phyloP scores from a whole-genome alignment of 192 early-diverging fungal genomes.

The Lobosporangium transversale region DNA sequence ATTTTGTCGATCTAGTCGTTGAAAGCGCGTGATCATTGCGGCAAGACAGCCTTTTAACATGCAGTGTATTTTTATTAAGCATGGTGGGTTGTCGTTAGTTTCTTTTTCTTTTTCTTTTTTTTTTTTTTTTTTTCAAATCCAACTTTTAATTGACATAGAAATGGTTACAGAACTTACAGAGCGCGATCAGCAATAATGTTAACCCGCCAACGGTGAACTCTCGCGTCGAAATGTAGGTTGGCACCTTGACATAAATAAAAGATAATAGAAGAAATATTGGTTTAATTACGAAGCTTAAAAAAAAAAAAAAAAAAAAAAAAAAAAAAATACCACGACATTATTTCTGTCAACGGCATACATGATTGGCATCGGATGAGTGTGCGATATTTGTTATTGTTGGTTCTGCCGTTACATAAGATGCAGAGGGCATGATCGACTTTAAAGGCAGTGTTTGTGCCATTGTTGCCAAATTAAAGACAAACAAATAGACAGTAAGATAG shows the following conservation, averaged over 20 bases:
- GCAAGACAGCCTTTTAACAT: constrained; percentile 21
- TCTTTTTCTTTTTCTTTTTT: neutral
- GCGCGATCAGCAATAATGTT: constrained; percentile 16
- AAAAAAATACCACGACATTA: no score
- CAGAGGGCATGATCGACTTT: constrained; percentile 1
- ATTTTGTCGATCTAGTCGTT: neutral
- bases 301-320: no score
- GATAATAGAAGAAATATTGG: no score
- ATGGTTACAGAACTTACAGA: no score
- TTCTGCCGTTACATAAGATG: constrained; percentile 16
- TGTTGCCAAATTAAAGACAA: no score
- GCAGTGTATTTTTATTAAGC: neutral
- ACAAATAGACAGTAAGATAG: no score
- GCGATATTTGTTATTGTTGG: constrained; percentile 18
- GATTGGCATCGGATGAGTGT: neutral
- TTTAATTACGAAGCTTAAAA: no score
- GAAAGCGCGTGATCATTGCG: constrained; percentile 14
- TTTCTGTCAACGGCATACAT: no score
- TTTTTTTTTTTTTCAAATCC: neutral
- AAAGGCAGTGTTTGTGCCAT: no score
- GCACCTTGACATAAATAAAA: no score
- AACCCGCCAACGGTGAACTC: constrained; percentile 26
- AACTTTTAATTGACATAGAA: no score
- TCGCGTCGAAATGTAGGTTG: constrained; percentile 21
- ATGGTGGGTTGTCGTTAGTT: no score